Evolutionary conservation across 2,329 filamentous ascomycete species (phyloP).

Genomic region (Metarhizium sp.): DNA sequence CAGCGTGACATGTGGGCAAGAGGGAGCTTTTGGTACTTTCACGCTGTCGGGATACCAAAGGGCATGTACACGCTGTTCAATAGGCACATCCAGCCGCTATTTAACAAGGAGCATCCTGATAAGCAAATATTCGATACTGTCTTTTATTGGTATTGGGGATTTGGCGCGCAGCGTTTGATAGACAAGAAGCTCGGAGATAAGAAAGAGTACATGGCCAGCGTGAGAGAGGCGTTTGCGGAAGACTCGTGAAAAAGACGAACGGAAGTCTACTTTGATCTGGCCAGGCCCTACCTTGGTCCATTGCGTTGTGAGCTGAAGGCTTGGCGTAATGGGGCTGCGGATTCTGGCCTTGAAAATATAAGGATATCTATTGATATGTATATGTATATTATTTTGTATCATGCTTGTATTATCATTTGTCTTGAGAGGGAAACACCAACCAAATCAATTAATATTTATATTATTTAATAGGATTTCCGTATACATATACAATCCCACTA

Average conservation of each 20-base stretch:
- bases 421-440: too few relatives aligned
- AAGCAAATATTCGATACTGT: neutral
- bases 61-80: constrained; percentile 13
- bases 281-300: too few relatives aligned
- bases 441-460: too few relatives aligned
- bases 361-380: too few relatives aligned
- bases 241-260: neutral
- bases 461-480: too few relatives aligned
- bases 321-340: too few relatives aligned
- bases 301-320: too few relatives aligned
- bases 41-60: constrained; percentile 10
- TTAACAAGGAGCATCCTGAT: constrained; percentile 10
- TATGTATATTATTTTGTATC: too few relatives aligned
- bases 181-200: neutral
- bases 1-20: constrained; percentile 2
- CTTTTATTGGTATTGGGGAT: constrained; percentile 1
- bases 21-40: constrained; percentile 14
- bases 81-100: constrained; percentile 10
- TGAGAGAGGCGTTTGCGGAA: neutral
- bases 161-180: neutral
- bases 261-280: too few relatives aligned
- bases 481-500: too few relatives aligned
- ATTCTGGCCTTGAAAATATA: too few relatives aligned
- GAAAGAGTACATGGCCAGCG: neutral
- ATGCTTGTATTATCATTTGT: too few relatives aligned